These are phyloP conservation scores for Pseudogymnoascus verrucosus DNA, from an alignment of 2,329 filamentous ascomycete genomes.

Conservation along the genomic window DNA sequence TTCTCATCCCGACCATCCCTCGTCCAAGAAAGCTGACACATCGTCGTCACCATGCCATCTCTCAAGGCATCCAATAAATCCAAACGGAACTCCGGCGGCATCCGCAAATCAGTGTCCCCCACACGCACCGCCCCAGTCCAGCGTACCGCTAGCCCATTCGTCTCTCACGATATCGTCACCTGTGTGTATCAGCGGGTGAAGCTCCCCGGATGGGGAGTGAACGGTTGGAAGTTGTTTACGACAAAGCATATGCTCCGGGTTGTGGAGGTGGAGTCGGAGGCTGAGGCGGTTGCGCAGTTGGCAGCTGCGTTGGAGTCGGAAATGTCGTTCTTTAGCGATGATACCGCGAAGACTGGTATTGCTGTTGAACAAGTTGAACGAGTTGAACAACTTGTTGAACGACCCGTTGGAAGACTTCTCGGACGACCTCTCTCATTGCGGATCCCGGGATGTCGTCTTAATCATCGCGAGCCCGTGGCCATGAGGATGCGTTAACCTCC, in stretches of 20 bases:
- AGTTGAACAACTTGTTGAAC: no score
- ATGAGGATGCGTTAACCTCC: not conserved
- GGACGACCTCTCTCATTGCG: not conserved
- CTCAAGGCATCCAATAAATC: not conserved
- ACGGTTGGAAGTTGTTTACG: not conserved
- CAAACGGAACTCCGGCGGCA: not conserved
- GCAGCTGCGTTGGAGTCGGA: not conserved
- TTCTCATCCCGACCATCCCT: not conserved
- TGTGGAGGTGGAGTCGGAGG: not conserved
- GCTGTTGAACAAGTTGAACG: no score
- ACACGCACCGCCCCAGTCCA: not conserved
- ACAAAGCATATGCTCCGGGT: not conserved
- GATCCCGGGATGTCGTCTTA: not conserved
- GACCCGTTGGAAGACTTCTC: not conserved
- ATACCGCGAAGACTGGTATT: not conserved
- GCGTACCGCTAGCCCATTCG: not conserved
- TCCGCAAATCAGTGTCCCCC: not conserved
- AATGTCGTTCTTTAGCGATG: not conserved
- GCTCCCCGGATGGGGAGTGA: not conserved
- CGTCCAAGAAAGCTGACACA: not conserved
- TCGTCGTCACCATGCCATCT: not conserved
- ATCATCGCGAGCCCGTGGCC: not conserved
- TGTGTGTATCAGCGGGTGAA: not conserved
- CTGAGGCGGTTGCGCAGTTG: not conserved
- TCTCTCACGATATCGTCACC: not conserved